Evolutionary conservation across 805 yeast genomes (phyloP), one percentile per base, ranked within the genome.

Genomic region (Hanseniaspora meyeri): DNA sequence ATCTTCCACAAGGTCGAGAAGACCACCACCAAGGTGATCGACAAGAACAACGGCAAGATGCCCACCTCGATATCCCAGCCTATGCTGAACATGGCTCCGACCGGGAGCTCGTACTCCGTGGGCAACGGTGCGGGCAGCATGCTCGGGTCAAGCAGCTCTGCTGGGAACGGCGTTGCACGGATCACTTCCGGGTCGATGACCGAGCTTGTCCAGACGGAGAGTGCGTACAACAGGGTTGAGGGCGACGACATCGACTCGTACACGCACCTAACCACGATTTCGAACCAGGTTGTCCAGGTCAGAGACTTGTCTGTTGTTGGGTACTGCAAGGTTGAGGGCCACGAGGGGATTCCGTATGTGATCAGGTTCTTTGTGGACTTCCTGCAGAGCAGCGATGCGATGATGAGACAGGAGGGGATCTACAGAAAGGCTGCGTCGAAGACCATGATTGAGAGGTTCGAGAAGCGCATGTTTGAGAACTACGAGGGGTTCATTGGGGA

Each of bases 351-450:
- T 11, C 98, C 98, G 12, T 69, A 79, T 61, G 77, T 93, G 32
- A 77, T 93, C 11, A 72, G 82, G 12, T 74, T 79, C 57, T 87
- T 96, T 69, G 70, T 89, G 6, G 72, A 74, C 27, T 93, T 84
- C 62, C 88, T 93, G 54, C 96, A 91, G 70, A 65, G 66, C 7
- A 74, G 87, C 58, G 96, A 95, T 17, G 60, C 55, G 2, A 59
- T 52, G 4, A 68, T 90, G 61, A 80, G 77, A 42, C 71, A 75
- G 59, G 97, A 90, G 68, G 98, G 98, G 9, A 77, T 93, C 38
- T 93, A 93, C 71, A 75, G 98, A 61, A 83, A 90, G 61, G 84
- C 95, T 48, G 98, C 96, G 1, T 77, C 87, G 9, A 83, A 85
- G 50, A 77, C 83, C 55, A 79, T 63, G 48, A 64, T 68, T 45